A percentile compares a stretch with the other conserved stretches of the same genome.
Evolutionary conservation across 2,329 filamentous ascomycete species (phyloP).

Genomic region (Macrophomina phaseolina): DNA sequence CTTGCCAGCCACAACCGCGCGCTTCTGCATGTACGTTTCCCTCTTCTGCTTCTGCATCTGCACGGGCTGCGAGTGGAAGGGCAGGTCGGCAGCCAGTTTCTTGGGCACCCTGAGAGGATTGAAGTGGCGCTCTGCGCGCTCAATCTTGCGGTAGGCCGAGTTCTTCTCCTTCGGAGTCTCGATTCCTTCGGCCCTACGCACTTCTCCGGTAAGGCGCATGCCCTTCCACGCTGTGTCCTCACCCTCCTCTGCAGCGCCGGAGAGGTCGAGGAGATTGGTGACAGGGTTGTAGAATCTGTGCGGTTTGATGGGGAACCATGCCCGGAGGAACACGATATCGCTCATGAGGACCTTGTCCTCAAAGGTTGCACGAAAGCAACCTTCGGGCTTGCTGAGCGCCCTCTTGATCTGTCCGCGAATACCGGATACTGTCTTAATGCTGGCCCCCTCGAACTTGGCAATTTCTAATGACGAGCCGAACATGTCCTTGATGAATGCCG

Average conservation of each 20-base stretch:
- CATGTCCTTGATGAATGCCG: constrained; percentile 98
- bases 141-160: constrained; percentile 76
- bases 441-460: constrained; percentile 96
- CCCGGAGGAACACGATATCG: constrained; percentile 93
- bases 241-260: constrained; percentile 36
- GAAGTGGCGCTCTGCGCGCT: constrained; percentile 57
- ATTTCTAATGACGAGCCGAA: constrained; percentile 92
- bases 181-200: constrained; percentile 77
- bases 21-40: constrained; percentile 91
- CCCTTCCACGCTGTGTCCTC: constrained; percentile 70
- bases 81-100: constrained; percentile 80
- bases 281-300: constrained; percentile 97
- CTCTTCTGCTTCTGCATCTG: constrained; percentile 79
- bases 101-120: constrained; percentile 74
- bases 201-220: constrained; percentile 93
- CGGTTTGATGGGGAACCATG: constrained; percentile 96
- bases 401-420: constrained; percentile 97
- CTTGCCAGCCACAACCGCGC: constrained; percentile 77
- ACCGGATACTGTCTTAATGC: constrained; percentile 94
- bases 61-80: constrained; percentile 90
- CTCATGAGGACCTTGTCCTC: constrained; percentile 98
- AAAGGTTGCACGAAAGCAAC: constrained; percentile 94
- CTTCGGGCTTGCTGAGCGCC: constrained; percentile 89
- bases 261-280: constrained; percentile 79
- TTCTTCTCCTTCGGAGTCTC: constrained; percentile 81